phyloP scores from a whole-genome alignment of 768 basidiomycete species.

The Pisolithus albus region DNA sequence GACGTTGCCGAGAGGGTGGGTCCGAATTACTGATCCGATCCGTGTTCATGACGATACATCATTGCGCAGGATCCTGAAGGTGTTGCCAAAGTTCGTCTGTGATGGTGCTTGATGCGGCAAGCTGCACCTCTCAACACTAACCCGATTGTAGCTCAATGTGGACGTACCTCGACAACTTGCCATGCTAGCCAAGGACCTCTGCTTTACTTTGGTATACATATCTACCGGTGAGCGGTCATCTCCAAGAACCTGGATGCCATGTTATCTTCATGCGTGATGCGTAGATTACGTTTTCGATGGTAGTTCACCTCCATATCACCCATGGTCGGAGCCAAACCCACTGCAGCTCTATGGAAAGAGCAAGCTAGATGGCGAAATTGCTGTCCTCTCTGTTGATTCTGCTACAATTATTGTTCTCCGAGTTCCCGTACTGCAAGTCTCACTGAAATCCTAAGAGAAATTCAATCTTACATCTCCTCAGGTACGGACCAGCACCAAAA shows the following conservation, averaged over 20 bases:
- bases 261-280: neutral
- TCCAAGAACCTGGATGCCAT: conserved; percentile 3
- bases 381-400: conserved; percentile 53
- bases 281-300: conserved; percentile 96
- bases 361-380: conserved; percentile 82
- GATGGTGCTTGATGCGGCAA: neutral
- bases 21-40: neutral
- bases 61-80: conserved; percentile 35
- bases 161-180: conserved; percentile 70
- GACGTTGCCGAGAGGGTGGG: conserved; percentile 87
- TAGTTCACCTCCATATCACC: conserved; percentile 82
- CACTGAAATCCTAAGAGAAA: neutral
- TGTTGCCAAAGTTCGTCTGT: conserved; percentile 46
- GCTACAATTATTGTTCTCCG: conserved; percentile 67
- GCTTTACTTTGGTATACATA: conserved; percentile 79
- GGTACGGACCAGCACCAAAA: conserved; percentile 80
- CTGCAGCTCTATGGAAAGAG: conserved; percentile 83
- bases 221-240: conserved; percentile 60
- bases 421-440: conserved; percentile 78
- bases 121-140: neutral
- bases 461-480: conserved; percentile 24
- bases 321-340: conserved; percentile 68
- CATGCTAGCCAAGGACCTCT: conserved; percentile 49
- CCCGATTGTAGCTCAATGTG: conserved; percentile 61
- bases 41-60: neutral